phyloP scores from a whole-genome alignment of 371 early-diverging fungal species.

The Mortierella sp. region DNA sequence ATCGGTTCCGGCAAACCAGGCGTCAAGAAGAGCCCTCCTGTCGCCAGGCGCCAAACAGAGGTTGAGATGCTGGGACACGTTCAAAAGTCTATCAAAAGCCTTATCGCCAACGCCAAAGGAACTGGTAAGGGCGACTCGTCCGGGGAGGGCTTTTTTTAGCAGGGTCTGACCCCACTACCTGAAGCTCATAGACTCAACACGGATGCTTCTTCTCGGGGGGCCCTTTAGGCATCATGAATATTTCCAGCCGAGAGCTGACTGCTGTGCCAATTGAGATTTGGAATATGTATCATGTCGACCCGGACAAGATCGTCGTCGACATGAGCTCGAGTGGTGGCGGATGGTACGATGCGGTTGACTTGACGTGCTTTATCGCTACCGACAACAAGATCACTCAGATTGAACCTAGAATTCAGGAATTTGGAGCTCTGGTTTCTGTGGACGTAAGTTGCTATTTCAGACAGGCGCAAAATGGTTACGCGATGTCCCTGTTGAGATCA shows the following conservation, averaged over 20 bases:
- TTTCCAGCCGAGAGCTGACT: conserved; percentile 72
- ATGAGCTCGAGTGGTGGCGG: conserved; percentile 61
- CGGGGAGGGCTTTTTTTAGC: neutral
- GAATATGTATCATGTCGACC: conserved; percentile 72
- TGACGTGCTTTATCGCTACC: conserved; percentile 72
- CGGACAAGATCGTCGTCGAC: conserved; percentile 65
- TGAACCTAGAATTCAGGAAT: conserved; percentile 70
- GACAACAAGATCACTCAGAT: conserved; percentile 73
- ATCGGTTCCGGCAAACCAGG: conserved; percentile 43
- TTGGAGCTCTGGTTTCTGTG: conserved; percentile 68
- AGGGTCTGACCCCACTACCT: neutral
- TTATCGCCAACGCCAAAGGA: conserved; percentile 54
- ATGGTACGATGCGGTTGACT: conserved; percentile 74
- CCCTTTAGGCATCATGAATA: conserved; percentile 70
- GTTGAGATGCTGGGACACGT: conserved; percentile 50
- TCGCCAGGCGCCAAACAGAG: conserved; percentile 30
- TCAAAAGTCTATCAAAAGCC: conserved; percentile 54
- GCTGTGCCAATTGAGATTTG: conserved; percentile 74
- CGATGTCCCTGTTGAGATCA: too few relatives aligned
- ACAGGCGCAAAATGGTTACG: neutral
- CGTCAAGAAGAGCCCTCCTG: conserved; percentile 24
- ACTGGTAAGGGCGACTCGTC: conserved; percentile 17
- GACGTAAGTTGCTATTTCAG: conserved; percentile 64
- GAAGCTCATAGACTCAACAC: neutral
- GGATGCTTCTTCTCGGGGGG: neutral